A percentile compares a stretch with the other conserved stretches of the same genome.
Evolutionary conservation across 768 basidiomycete genomes (phyloP).

Genomic region (Tylopilus vinaceipallidus): DNA sequence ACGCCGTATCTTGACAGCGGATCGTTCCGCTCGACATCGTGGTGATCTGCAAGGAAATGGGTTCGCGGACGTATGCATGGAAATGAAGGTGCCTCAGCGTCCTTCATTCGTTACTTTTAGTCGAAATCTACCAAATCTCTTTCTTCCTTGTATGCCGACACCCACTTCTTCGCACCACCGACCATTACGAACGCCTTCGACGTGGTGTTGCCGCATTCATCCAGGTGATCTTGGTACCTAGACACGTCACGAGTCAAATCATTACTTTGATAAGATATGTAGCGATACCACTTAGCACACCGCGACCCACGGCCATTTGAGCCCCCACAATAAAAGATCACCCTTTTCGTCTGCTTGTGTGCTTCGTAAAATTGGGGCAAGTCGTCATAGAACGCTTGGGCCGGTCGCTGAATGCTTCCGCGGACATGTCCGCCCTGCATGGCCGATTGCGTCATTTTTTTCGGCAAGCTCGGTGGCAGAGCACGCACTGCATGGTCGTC

Average conservation of each 20-base stretch:
- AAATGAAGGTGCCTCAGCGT: no score
- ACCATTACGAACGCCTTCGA: conserved; percentile 42
- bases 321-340: conserved; percentile 56
- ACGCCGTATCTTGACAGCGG: neutral
- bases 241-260: neutral
- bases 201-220: conserved; percentile 27
- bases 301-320: conserved; percentile 52
- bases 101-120: conserved; percentile 2
- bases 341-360: conserved; percentile 37
- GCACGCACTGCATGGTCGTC: conserved; percentile 44
- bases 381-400: conserved; percentile 50
- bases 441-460: neutral
- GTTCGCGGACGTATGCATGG: neutral
- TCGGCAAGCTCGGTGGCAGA: neutral
- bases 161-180: conserved; percentile 46
- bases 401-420: conserved; percentile 47
- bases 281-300: conserved; percentile 51
- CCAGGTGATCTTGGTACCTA: conserved; percentile 53
- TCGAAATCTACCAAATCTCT: conserved; percentile 24
- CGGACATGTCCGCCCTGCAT: conserved; percentile 52
- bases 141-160: conserved; percentile 27
- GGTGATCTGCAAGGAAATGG: neutral
- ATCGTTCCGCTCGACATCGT: neutral
- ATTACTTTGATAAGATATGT: neutral
- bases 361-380: conserved; percentile 41